phyloP scores from a whole-genome alignment of 2,329 filamentous ascomycete genomes.

The Magnaporthales sp. region DNA sequence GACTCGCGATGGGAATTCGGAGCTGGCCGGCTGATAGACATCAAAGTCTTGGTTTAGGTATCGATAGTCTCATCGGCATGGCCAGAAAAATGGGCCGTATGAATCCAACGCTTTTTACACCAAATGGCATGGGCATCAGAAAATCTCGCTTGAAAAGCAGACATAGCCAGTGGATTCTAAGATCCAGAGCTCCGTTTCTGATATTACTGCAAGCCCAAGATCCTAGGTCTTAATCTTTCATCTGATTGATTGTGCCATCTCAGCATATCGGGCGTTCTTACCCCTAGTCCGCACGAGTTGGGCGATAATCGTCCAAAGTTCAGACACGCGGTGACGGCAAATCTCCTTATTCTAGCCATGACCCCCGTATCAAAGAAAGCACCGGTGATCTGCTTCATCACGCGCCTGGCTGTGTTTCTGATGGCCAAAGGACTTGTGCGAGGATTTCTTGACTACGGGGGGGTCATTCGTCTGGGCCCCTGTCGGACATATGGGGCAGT shows the following conservation, averaged over 20 bases:
- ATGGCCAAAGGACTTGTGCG: neutral
- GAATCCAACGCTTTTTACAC: neutral
- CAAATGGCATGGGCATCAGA: neutral
- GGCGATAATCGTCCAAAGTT: neutral
- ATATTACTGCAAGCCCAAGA: too few species aligned
- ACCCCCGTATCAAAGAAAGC: neutral
- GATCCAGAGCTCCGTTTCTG: too few species aligned
- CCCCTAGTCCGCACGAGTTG: neutral
- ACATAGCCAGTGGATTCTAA: neutral
- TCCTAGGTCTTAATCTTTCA: neutral
- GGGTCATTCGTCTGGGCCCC: neutral
- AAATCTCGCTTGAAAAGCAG: neutral
- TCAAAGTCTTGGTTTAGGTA: neutral
- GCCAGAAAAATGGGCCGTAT: too few species aligned
- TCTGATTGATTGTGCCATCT: neutral
- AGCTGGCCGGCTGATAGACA: neutral
- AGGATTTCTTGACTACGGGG: neutral
- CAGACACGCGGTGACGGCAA: neutral
- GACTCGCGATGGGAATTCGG: neutral
- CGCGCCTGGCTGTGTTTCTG: neutral
- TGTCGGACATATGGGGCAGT: neutral
- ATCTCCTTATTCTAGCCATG: neutral
- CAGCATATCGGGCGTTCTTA: neutral
- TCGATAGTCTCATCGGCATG: neutral
- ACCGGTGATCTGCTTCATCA: neutral